phyloP scores from a whole-genome alignment of 768 basidiomycete genomes.

The Lentinula edodes region DNA sequence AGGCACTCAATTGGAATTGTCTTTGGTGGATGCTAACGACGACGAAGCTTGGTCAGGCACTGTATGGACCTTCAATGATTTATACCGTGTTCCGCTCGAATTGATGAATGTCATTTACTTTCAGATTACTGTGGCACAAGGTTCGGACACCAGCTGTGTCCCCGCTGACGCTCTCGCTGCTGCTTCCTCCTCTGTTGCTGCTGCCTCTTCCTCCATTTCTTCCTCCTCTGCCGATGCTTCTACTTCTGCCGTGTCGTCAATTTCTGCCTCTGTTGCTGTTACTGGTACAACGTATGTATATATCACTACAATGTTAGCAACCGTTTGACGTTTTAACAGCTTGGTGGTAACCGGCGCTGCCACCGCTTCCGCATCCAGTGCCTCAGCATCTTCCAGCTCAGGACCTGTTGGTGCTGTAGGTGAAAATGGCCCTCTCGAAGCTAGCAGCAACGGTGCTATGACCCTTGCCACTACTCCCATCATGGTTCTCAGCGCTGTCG shows the following conservation, averaged over 20 bases:
- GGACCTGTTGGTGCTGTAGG: constrained; percentile 35
- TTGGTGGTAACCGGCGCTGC: constrained; percentile 15
- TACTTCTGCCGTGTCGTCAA: not conserved
- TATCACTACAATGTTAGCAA: not conserved
- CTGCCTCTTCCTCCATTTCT: not conserved
- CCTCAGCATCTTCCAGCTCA: constrained; percentile 11
- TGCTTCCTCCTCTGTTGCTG: constrained; percentile 20
- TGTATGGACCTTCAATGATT: constrained; percentile 32
- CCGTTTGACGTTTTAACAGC: constrained; percentile 9
- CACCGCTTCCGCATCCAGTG: constrained; percentile 9
- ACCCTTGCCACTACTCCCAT: constrained; percentile 36
- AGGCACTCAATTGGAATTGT: constrained; percentile 45
- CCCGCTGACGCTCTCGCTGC: not conserved
- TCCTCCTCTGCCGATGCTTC: constrained; percentile 8
- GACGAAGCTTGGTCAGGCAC: constrained; percentile 63
- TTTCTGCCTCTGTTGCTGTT: constrained; percentile 6
- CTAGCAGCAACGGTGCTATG: constrained; percentile 30
- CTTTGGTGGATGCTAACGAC: constrained; percentile 43
- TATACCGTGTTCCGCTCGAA: not conserved
- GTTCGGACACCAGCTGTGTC: constrained; percentile 22
- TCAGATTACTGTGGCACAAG: constrained; percentile 34
- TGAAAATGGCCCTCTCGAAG: constrained; percentile 27
- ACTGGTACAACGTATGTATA: constrained; percentile 13
- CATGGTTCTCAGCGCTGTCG: constrained; percentile 34
- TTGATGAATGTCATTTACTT: not conserved